Conservation (phyloP, 495 filamentous ascomycete species). For the Annulohypoxylon maeteangense region DNA sequence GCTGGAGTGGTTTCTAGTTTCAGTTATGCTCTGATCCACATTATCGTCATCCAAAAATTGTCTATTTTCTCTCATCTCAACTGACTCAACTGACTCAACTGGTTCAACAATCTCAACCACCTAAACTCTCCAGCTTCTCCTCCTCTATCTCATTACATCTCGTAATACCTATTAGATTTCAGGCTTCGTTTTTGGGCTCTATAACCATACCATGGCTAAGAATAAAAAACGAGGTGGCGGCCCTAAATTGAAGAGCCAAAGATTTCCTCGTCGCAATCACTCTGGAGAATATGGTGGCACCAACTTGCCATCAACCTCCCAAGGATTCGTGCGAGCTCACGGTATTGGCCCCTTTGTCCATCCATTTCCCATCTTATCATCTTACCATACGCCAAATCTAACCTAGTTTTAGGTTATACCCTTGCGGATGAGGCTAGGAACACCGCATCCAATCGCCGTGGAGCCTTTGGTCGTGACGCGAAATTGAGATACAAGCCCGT, state of each 20-base stretch:
- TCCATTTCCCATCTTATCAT: background rate
- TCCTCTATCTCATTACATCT: background rate
- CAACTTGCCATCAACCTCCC: background rate
- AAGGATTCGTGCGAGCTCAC: slow-evolving; percentile 13
- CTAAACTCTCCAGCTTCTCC: background rate
- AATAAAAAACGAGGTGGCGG: slow-evolving; percentile 25
- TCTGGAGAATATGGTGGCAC: slow-evolving; percentile 29
- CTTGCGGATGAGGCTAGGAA: slow-evolving; percentile 82
- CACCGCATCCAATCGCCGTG: slow-evolving; percentile 68
- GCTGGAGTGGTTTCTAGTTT: slow-evolving; percentile 3
- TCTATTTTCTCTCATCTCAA: slow-evolving; percentile 10
- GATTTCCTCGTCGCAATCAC: slow-evolving; percentile 21
- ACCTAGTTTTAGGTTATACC: slow-evolving; percentile 59
- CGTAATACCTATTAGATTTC: background rate
- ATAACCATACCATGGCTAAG: slow-evolving; percentile 24
- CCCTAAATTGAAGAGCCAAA: slow-evolving; percentile 16
- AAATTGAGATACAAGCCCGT: slow-evolving; percentile 66
- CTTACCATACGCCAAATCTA: slow-evolving; percentile 17
- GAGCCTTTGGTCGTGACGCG: slow-evolving; percentile 51
- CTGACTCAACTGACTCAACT: slow-evolving; percentile 8
- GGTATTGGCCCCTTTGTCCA: slow-evolving; percentile 21
- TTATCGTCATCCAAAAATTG: slow-evolving; percentile 32
- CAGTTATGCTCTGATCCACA: slow-evolving; percentile 28
- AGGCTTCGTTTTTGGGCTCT: background rate
- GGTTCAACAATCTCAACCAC: background rate